Percentiles rank a stretch among this genome's conserved stretches.
Conservation (phyloP, 1,284 basidiomycete species). For the Omphalotus olearius region DNA sequence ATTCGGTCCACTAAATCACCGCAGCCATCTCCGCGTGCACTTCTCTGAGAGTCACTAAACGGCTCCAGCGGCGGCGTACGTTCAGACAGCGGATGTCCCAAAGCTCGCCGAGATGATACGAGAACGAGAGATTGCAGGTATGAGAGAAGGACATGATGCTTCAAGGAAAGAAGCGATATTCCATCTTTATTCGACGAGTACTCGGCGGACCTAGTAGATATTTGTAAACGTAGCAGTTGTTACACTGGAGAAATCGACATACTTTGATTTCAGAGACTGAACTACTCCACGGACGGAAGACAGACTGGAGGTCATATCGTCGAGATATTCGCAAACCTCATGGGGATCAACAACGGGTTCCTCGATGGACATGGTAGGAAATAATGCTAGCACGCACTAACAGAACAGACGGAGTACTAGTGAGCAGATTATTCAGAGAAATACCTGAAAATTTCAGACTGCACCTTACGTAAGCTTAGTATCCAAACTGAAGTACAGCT, state of each 20-base stretch:
- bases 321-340: slow-evolving; percentile 29
- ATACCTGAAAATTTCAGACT: no score
- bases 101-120: slow-evolving; percentile 62
- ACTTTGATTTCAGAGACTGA: slow-evolving; percentile 54
- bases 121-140: slow-evolving; percentile 88
- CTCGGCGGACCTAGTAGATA: slow-evolving; percentile 21
- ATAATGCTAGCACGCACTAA: slow-evolving; percentile 16
- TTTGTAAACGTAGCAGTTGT: background rate
- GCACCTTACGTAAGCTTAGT: no score
- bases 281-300: slow-evolving; percentile 56
- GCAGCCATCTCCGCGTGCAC: slow-evolving; percentile 44
- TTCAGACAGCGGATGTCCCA: slow-evolving; percentile 56
- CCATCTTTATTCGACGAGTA: slow-evolving; percentile 72
- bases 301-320: slow-evolving; percentile 64
- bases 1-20: slow-evolving; percentile 72
- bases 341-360: slow-evolving; percentile 3
- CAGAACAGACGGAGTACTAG: no score
- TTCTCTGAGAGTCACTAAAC: slow-evolving; percentile 53
- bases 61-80: slow-evolving; percentile 44
- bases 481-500: no score
- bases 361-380: background rate
- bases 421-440: no score
- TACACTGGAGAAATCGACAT: background rate
- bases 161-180: slow-evolving; percentile 87
- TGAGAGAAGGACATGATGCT: slow-evolving; percentile 82